Conservation (phyloP, 805 yeast genomes). For the Debaryomyces maramus region DNA sequence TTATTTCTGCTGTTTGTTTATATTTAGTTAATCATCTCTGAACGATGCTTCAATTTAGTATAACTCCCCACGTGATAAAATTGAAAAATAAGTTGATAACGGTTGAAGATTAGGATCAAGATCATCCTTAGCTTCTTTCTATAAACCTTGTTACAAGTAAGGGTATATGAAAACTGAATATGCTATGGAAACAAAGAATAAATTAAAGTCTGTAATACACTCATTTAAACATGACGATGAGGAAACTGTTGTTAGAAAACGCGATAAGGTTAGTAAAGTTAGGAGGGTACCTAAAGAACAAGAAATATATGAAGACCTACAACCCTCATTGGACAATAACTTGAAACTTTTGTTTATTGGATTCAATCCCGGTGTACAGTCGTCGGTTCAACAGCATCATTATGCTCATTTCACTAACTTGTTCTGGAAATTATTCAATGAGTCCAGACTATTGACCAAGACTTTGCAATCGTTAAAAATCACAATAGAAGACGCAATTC, state of each 20-base stretch:
- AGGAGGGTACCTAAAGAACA: constrained; percentile 1
- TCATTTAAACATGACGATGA: constrained; percentile 16
- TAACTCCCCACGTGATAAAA: no score
- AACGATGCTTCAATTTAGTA: no score
- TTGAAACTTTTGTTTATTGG: constrained; percentile 59
- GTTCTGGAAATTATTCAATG: constrained; percentile 66
- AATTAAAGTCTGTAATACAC: constrained; percentile 16
- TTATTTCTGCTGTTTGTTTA: not conserved
- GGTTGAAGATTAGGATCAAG: no score
- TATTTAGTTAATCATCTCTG: no score
- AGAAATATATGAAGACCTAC: constrained; percentile 23
- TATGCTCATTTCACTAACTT: constrained; percentile 70
- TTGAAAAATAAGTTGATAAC: no score
- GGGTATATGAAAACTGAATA: not conserved
- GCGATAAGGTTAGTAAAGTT: constrained; percentile 1
- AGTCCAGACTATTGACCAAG: constrained; percentile 44
- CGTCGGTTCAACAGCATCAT: constrained; percentile 62
- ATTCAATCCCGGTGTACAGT: constrained; percentile 67
- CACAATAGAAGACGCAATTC: constrained; percentile 3
- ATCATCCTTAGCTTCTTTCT: no score
- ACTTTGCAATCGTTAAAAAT: constrained; percentile 9
- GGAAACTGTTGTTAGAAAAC: not conserved
- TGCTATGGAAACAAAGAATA: constrained; percentile 2
- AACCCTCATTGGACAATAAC: constrained; percentile 29
- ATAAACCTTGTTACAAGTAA: not conserved